Percentiles rank a stretch among this genome's conserved stretches.
phyloP scores from a whole-genome alignment of 2,329 filamentous ascomycete species.

The Metarhizium brunneum region DNA sequence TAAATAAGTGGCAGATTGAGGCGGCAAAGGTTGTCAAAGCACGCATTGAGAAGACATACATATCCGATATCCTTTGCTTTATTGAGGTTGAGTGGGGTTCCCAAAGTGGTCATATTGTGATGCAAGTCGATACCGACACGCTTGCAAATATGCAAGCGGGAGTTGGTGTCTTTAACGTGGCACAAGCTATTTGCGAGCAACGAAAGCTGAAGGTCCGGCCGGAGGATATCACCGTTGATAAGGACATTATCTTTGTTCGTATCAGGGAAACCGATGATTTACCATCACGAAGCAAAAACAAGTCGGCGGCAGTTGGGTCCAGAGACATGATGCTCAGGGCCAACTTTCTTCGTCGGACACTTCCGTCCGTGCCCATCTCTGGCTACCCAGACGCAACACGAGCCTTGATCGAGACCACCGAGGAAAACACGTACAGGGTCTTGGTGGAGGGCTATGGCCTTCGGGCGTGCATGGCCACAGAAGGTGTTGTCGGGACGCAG shows the following conservation, averaged over 20 bases:
- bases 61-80: constrained; percentile 69
- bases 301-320: constrained; percentile 30
- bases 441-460: constrained; percentile 93
- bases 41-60: constrained; percentile 85
- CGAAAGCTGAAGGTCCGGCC: background rate
- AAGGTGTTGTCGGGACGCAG: constrained; percentile 70
- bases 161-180: background rate
- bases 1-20: constrained; percentile 62
- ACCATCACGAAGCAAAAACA: constrained; percentile 23
- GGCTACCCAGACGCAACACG: constrained; percentile 79
- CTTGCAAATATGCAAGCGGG: background rate
- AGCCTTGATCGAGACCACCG: constrained; percentile 78
- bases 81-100: constrained; percentile 81
- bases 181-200: background rate
- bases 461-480: constrained; percentile 80
- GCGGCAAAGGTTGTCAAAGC: constrained; percentile 83
- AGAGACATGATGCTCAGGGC: constrained; percentile 59
- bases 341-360: constrained; percentile 70
- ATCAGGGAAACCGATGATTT: background rate
- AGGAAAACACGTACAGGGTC: constrained; percentile 58
- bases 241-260: background rate
- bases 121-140: background rate
- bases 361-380: constrained; percentile 74
- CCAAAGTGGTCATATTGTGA: constrained; percentile 24
- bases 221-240: background rate